Percentiles rank a stretch among this genome's conserved stretches.
Conservation (phyloP, 768 basidiomycete species). For the Solioccasus polychromus region DNA sequence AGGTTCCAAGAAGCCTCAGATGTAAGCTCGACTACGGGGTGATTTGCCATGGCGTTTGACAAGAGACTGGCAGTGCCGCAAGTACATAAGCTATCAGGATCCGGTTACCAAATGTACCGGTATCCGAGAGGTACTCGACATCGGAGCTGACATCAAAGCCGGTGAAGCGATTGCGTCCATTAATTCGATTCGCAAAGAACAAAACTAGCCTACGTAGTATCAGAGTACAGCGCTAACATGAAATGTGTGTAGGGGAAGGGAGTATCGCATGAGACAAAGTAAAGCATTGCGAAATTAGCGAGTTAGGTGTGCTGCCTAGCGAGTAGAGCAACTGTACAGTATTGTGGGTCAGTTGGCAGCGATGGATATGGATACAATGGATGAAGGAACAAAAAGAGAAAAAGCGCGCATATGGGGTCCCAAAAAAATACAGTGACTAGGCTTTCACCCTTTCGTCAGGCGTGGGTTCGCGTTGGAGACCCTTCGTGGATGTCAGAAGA, state of each 20-base stretch:
- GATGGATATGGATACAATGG: conserved; percentile 32
- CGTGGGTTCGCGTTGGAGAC: conserved; percentile 23
- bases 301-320: conserved; percentile 25
- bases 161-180: not conserved
- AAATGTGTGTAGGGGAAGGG: not conserved
- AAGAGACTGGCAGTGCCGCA: not conserved
- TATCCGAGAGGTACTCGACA: not conserved
- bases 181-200: conserved; percentile 8
- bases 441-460: conserved; percentile 9
- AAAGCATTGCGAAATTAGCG: conserved; percentile 22
- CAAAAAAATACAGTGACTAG: conserved; percentile 10
- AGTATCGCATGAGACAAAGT: conserved; percentile 4
- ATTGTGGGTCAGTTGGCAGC: conserved; percentile 18
- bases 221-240: conserved; percentile 8
- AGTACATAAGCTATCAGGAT: not conserved
- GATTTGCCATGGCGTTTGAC: conserved; percentile 46
- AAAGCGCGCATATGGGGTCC: conserved; percentile 14
- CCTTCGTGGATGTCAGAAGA: conserved; percentile 29
- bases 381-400: conserved; percentile 3
- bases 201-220: conserved; percentile 4
- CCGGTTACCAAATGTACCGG: conserved; percentile 14
- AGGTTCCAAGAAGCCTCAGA: conserved; percentile 87
- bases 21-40: conserved; percentile 74
- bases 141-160: not conserved
- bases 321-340: conserved; percentile 27